Base-by-base conservation (phyloP, 108 stramenopile genomes). In the Bacterosira constricta region DNA sequence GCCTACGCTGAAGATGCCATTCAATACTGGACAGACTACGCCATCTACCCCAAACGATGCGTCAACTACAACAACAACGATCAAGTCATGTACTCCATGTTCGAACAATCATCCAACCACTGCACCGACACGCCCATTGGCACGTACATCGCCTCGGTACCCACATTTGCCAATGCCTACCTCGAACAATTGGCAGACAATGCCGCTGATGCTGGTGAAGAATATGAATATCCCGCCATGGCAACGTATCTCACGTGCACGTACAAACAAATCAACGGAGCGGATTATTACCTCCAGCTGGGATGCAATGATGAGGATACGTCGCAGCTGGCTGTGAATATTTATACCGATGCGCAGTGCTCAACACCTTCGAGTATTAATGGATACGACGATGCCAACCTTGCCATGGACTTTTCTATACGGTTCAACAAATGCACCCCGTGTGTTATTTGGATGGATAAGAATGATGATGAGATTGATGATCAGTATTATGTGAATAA, bases 391-490 rank as follows among this genome's bases (percentile, higher is more conserved):
- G 89, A 90, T 63, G 62, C 90, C 42, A 89, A 87, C 52, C 63
- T 91, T 41, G 83, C 83, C 65, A 78, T 85, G 35, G 37, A 86
- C 59, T 36, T 72, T 81, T 63, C 87, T 77, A 52, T 89, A 47
- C 79, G 81, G 9, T 94, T 91, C 77, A 69, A 86, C 41, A 70
- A 87, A 47, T 94, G 93, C 63, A 83, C 82, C 44, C 71, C 83
- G 23, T 94, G 93, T 63, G 93, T 94, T 25, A 86, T 86, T 73
- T 94, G 90, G 89, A 80, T 83, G 20, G 88, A 94, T 66, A 79
- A 77, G 46, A 84, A 81, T 45, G 90, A 90, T 62, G 88, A 94
- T 55, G 69, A 86, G 52, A 82, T 90, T 27, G 93, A 94, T 62
- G 93, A 94, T 66, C 65, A 75, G 70, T 91, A 80, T 44, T 94